Evolutionary conservation across 2,329 filamentous ascomycete genomes (phyloP).

Genomic region (Hortaea sp.): DNA sequence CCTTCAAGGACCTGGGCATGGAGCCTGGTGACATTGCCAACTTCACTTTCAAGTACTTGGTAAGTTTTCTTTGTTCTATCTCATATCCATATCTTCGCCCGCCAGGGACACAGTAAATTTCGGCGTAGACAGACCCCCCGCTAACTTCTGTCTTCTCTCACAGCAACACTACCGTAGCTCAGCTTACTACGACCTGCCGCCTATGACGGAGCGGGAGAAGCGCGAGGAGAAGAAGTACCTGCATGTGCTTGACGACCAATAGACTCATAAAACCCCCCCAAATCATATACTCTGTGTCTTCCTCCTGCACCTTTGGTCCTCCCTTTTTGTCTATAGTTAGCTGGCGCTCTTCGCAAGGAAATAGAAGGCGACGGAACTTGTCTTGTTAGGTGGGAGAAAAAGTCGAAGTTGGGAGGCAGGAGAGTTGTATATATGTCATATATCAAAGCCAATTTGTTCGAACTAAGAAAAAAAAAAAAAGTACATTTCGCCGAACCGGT

Average conservation of each 20-base stretch:
- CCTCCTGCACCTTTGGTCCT: neutral
- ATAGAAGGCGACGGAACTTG: too few relatives aligned
- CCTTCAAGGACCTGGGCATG: conserved; percentile 86
- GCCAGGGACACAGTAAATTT: too few relatives aligned
- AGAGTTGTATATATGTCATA: neutral
- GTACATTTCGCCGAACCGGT: too few relatives aligned
- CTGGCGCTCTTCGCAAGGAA: neutral
- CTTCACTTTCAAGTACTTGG: conserved; percentile 88
- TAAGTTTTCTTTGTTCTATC: too few relatives aligned
- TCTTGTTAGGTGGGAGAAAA: too few relatives aligned
- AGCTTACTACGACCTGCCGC: conserved; percentile 84
- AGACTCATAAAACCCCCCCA: conserved; percentile 22
- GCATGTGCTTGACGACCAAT: conserved; percentile 84
- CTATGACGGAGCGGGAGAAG: conserved; percentile 89
- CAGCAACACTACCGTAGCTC: conserved; percentile 85
- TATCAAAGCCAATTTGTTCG: neutral
- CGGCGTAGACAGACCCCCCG: conserved; percentile 17
- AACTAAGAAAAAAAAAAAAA: too few relatives aligned
- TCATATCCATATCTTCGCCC: too few relatives aligned
- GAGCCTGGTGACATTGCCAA: conserved; percentile 77
- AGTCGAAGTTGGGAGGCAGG: too few relatives aligned
- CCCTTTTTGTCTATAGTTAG: neutral
- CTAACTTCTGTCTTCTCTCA: too few relatives aligned
- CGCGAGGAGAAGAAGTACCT: conserved; percentile 93
- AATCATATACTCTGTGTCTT: neutral